phyloP scores from a whole-genome alignment of 2,329 filamentous ascomycete genomes.

The Colletotrichum destructivum region DNA sequence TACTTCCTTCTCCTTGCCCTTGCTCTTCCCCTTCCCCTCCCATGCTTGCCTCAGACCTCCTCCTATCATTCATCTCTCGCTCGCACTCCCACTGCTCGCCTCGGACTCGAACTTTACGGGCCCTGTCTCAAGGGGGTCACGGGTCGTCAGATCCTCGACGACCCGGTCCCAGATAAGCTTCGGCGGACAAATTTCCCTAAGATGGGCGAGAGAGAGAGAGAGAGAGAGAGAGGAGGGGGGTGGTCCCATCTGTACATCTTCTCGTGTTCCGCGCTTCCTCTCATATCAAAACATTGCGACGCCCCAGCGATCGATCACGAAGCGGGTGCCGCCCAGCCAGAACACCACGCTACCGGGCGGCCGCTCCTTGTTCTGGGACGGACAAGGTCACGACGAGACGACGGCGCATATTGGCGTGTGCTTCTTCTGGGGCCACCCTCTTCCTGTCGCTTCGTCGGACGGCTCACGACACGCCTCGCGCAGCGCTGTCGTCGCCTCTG shows the following conservation, averaged over 20 bases:
- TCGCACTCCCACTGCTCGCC: background rate
- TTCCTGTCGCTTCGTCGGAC: background rate
- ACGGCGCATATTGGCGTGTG: background rate
- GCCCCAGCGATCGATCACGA: slow-evolving; percentile 24
- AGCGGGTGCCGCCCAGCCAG: background rate
- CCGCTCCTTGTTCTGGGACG: slow-evolving; percentile 19
- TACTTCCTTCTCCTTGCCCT: slow-evolving; percentile 1
- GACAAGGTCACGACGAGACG: background rate
- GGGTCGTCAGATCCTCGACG: too few species aligned
- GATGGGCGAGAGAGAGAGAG: too few species aligned
- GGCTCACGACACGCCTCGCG: slow-evolving; percentile 3
- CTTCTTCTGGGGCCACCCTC: background rate
- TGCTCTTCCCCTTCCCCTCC: background rate
- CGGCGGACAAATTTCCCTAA: too few species aligned
- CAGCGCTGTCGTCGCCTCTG: background rate
- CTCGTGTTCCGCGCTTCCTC: background rate
- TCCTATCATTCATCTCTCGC: background rate
- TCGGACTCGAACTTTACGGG: too few species aligned
- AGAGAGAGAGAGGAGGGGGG: too few species aligned
- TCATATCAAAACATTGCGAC: background rate
- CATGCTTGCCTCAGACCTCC: background rate
- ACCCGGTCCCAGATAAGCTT: too few species aligned
- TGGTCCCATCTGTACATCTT: too few species aligned
- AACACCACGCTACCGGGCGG: slow-evolving; percentile 14
- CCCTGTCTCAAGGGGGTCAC: too few species aligned